Evolutionary conservation across 163 green algal species (phyloP).

Genomic region (Chlamydomonas reinhardtii): DNA sequence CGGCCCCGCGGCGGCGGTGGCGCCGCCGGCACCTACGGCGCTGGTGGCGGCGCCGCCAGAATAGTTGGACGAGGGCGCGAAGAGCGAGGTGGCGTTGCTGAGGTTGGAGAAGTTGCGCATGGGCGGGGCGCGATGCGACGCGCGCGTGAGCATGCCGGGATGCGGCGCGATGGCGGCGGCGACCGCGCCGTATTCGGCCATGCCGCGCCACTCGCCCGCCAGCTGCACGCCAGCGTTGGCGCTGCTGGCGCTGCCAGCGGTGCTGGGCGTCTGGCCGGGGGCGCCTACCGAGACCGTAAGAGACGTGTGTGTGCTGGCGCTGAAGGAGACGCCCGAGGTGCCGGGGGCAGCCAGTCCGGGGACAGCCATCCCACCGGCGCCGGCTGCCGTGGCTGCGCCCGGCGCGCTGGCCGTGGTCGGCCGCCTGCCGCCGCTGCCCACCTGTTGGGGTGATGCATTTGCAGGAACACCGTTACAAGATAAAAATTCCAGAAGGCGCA

Average conservation of each 20-base stretch:
- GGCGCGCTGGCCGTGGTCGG: no score
- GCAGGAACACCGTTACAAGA: no score
- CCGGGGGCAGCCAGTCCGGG: no score
- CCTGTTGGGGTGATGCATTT: no score
- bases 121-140: background rate
- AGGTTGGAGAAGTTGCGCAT: conserved; percentile 1
- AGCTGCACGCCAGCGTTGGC: background rate
- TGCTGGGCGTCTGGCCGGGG: background rate
- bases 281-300: no score
- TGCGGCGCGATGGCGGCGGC: conserved; percentile 15
- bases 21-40: background rate
- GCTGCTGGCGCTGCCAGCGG: background rate
- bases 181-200: conserved; percentile 35
- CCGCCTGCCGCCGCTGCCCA: no score
- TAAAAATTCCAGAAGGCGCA: no score
- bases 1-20: background rate
- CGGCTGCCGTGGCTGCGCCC: no score
- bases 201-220: background rate
- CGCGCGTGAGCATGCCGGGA: background rate
- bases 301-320: no score
- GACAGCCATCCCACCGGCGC: no score
- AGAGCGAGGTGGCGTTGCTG: conserved; percentile 26
- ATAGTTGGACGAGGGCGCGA: background rate
- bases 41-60: background rate
- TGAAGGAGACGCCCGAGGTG: no score